Percentiles rank a stretch among this genome's conserved stretches.
Conservation (phyloP, 305 asterid genomes). For the Lippia alba region DNA sequence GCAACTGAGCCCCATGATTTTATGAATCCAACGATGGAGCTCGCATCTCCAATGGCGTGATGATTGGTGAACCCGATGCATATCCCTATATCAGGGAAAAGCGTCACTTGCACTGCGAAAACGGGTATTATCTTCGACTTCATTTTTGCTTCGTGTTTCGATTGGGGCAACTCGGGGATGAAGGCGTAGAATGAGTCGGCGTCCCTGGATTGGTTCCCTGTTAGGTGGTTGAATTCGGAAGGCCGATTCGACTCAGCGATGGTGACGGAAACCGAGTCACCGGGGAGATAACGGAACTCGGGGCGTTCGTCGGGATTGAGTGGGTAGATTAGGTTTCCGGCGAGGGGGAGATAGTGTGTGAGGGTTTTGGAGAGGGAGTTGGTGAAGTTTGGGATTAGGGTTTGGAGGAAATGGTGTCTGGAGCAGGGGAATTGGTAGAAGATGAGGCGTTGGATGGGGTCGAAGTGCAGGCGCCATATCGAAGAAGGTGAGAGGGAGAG, state of each 20-base stretch:
- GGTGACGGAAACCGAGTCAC: slow-evolving; percentile 39
- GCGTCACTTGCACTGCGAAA: slow-evolving; percentile 45
- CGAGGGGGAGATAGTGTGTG: slow-evolving; percentile 41
- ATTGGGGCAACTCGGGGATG: slow-evolving; percentile 36
- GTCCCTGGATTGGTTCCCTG: slow-evolving; percentile 37
- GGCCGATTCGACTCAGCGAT: slow-evolving; percentile 31
- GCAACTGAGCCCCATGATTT: slow-evolving; percentile 44
- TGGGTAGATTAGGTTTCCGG: slow-evolving; percentile 44
- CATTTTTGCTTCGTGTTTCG: slow-evolving; percentile 12
- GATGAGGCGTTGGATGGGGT: slow-evolving; percentile 41
- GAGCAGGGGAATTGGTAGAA: slow-evolving; percentile 50
- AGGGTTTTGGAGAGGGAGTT: slow-evolving; percentile 50
- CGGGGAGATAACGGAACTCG: slow-evolving; percentile 30
- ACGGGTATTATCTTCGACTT: slow-evolving; percentile 27
- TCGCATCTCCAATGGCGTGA: slow-evolving; percentile 50
- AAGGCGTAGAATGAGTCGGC: slow-evolving; percentile 40
- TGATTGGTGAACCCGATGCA: slow-evolving; percentile 47
- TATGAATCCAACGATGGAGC: slow-evolving; percentile 43
- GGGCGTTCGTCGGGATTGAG: slow-evolving; percentile 13
- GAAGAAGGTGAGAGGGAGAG: slow-evolving; percentile 43
- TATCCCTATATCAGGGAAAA: slow-evolving; percentile 46
- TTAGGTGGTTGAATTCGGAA: slow-evolving; percentile 34
- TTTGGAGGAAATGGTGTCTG: slow-evolving; percentile 35
- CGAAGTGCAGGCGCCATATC: slow-evolving; percentile 40
- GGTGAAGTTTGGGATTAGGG: slow-evolving; percentile 40